Evolutionary conservation across 176 grass and related monocot species (phyloP), one percentile per base, ranked within the genome.

Genomic region (Carex parvula): DNA sequence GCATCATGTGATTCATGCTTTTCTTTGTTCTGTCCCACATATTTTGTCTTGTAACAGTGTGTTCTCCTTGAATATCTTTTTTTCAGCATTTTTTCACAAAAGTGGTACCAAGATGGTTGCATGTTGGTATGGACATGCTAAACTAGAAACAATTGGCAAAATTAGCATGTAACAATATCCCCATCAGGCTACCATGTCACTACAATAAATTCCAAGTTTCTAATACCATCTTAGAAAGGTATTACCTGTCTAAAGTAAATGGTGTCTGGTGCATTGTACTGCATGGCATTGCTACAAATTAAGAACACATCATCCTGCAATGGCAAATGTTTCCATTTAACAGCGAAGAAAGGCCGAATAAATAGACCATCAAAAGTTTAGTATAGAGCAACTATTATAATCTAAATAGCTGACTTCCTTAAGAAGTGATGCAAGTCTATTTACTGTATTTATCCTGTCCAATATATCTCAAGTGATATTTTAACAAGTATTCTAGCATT

Each of bases 241-340:
- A 0, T 57, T 91, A 96, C 97, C 97, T 99, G 97, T 96, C 93
- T 96, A 84, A 96, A 99, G 70, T 99, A 99, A 57, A 99, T 86
- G 58, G 97, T 99, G 84, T 94, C 93, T 68, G 97, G 97, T 24
- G 93, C 97, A 87, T 99, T 99, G 67, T 99, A 99, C 79, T 96
- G 90, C 97, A 99, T 99, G 0, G 97, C 97, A 5, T 99, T 99
- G 81, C 87, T 94, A 88, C 97, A 99, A 88, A 99, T 92, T 79
- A 99, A 96, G 91, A 94, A 96, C 52, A 99, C 90, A 82, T 99
- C 93, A 87, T 96, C 97, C 97, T 99, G 91, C 76, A 88, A 85
- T 89, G 82, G 63, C 60, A 82, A 83, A 53, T 53, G 11, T 66
- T 52, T 35, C 55, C 21, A 55, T 66, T 48, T 83, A 67, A 50